These are phyloP conservation scores for Athelia sp. DNA, from an alignment of 1,284 basidiomycete species.

Conservation along the genomic window DNA sequence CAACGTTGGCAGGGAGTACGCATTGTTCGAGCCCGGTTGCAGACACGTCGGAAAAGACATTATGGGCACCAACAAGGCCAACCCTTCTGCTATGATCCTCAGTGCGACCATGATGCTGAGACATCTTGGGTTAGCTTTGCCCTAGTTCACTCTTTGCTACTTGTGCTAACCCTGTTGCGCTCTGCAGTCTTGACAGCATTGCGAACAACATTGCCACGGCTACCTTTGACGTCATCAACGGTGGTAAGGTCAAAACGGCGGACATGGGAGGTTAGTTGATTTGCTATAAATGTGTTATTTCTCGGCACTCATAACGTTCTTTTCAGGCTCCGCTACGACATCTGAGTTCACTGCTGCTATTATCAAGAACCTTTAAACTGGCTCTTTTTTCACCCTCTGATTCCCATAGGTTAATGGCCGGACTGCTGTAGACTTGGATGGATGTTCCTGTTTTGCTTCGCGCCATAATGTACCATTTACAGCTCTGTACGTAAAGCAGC, in stretches of 20 bases:
- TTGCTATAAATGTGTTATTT: constrained; percentile 1
- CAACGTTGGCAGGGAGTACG: constrained; percentile 97
- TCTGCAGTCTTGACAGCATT: constrained; percentile 76
- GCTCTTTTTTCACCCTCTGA: not conserved
- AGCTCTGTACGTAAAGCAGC: constrained; percentile 15
- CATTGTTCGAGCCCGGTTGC: constrained; percentile 98
- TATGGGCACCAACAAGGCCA: constrained; percentile 96
- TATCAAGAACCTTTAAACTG: constrained; percentile 62
- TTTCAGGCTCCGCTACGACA: constrained; percentile 76
- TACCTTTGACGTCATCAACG: constrained; percentile 91
- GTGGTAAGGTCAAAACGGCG: constrained; percentile 87
- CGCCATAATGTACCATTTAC: constrained; percentile 14
- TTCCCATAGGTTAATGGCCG: not conserved
- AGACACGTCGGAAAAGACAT: constrained; percentile 98
- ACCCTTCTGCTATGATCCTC: constrained; percentile 98
- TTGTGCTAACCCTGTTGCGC: constrained; percentile 6
- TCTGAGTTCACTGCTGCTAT: constrained; percentile 90
- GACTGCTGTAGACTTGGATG: constrained; percentile 13
- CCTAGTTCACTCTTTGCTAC: not conserved
- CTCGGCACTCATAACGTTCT: constrained; percentile 6
- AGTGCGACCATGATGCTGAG: constrained; percentile 98
- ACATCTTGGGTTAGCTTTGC: constrained; percentile 76
- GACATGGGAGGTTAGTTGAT: constrained; percentile 86
- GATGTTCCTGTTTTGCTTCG: constrained; percentile 7
- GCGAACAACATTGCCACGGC: constrained; percentile 94